Base-by-base conservation (phyloP, 2,329 filamentous ascomycete genomes). In the Gaeumannomyces sp. region DNA sequence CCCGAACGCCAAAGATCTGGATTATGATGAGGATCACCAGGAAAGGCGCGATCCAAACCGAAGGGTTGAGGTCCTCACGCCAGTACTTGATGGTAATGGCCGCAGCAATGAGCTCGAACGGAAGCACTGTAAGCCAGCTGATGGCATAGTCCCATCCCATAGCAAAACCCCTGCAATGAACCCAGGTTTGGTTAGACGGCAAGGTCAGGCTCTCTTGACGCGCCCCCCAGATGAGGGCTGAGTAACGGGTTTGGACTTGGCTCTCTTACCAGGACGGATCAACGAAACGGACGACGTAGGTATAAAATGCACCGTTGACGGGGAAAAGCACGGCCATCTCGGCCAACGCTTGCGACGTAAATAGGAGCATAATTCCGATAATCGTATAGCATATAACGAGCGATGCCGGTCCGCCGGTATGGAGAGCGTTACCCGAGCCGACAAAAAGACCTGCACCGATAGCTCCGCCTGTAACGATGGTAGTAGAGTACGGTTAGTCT, bases 361-460 rank as follows among this genome's bases (percentile, higher is more conserved):
- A 81, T 59, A 87, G 76, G 69, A 88, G 76, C 81, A 87, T 85
- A 69, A 80, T 65, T 66, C 85, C 84, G 70, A 87, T 78, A 67
- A 87, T 81, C 10, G 79, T 69, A 71, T 86, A 87, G 68, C 78
- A 78, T 67, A 83, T 79, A 50, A 82, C 71, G 67, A 81, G 71
- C 11, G 77, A 69, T 3, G 75, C 78, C 22, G 88, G 89, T 31
- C 88, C 89, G 71, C 87, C 88, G n/a, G 74, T 78, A 29, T 80
- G 77, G 63, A 90, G 76, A 50, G 87, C 86, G 59, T 73, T 74
- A 61, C 87, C 88, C 2, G 87, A 88, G 61, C 87, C 85, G 66
- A 92, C 87, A 73, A 92, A 92, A 13, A 92, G 80, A 78, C 89
- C 89, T 68, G 78, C 78, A 65, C 78, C 78, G 61, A 80, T 80